Conservation (phyloP, 345 rosid species). For the Crucihimalaya himalaica region DNA sequence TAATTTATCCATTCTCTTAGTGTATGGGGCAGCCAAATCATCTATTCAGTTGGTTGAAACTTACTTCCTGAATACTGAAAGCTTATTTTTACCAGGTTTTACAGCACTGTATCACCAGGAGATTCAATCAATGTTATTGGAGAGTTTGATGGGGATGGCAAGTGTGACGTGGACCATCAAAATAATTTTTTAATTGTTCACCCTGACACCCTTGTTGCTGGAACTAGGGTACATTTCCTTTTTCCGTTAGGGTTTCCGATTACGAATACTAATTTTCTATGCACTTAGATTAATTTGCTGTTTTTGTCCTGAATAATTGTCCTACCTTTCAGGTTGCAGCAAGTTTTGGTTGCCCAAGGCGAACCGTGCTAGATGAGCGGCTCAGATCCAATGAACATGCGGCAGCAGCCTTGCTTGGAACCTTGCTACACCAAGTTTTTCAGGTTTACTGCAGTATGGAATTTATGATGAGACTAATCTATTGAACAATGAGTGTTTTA, state of each 20-base stretch:
- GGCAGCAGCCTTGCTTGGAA: slow-evolving; percentile 78
- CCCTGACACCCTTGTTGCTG: slow-evolving; percentile 86
- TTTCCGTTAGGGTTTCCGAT: not conserved
- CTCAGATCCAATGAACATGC: slow-evolving; percentile 74
- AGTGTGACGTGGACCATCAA: slow-evolving; percentile 66
- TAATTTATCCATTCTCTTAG: not conserved
- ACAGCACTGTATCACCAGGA: slow-evolving; percentile 86
- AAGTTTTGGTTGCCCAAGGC: slow-evolving; percentile 86
- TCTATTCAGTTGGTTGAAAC: slow-evolving; percentile 23
- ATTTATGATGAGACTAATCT: slow-evolving; percentile 21
- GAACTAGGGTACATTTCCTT: slow-evolving; percentile 70
- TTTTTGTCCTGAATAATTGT: slow-evolving; percentile 25
- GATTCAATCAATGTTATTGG: slow-evolving; percentile 91
- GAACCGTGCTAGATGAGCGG: slow-evolving; percentile 92
- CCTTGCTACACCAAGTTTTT: slow-evolving; percentile 92
- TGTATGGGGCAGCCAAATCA: not conserved
- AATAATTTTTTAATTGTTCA: slow-evolving; percentile 76
- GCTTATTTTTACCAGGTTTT: slow-evolving; percentile 55
- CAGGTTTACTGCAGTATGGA: slow-evolving; percentile 56
- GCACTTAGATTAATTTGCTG: slow-evolving; percentile 1
- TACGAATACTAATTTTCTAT: slow-evolving; percentile 18
- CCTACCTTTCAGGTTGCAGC: slow-evolving; percentile 66
- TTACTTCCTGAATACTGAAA: slow-evolving; percentile 28
- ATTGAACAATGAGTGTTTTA: slow-evolving; percentile 1
- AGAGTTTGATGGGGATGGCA: slow-evolving; percentile 73